Evolutionary conservation across 2,329 filamentous ascomycete species (phyloP), one percentile per base, ranked within the genome.

Genomic region (Cladosporium sp.): DNA sequence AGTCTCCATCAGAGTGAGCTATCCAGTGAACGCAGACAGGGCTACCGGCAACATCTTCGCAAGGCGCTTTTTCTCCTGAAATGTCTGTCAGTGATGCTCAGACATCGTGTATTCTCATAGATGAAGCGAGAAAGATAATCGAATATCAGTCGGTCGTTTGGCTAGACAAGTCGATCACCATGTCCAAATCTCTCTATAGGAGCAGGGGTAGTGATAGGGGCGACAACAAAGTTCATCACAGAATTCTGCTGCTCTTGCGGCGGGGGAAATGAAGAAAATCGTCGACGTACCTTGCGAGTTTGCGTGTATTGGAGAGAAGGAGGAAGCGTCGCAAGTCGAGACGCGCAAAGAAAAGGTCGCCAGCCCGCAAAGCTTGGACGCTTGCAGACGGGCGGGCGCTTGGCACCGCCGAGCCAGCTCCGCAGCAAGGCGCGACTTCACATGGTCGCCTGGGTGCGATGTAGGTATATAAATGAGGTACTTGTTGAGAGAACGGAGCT

Each of bases 151-250:
- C 68, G 69, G 77, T 81, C 77, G 75, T 81, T 81, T 81, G 78
- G 78, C 75, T 61, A 72, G 77, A 81, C 78, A 77, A 75, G 77
- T 79, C 75, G 74, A 73, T 81, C 78, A 80, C 77, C 79, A 81
- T 66, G 61, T 53, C 38, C 43, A 43, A 33, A 38, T 22, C 37
- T 43, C 45, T 16, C 33, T 37, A 28, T 52, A 52, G 43, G 51
- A 42, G 49, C 35, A 45, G 43, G 34, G n/a, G 49, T 77, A 81
- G 72, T 73, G 79, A 81, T 81, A 81, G 79, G 79, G 79, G 79
- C 79, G 79, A 82, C 78, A 81, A 71, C 69, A 71, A 72, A 75
- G 48, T 50, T 81, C 79, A 81, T 82, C 78, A 78, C 74, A 16
- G 34, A 42, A 18, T 34, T 18, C 18, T 40, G 59, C 58, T 45